These are phyloP conservation scores for Rhizomucor pusillus DNA, from an alignment of 371 early-diverging fungal genomes.

Conservation along the genomic window DNA sequence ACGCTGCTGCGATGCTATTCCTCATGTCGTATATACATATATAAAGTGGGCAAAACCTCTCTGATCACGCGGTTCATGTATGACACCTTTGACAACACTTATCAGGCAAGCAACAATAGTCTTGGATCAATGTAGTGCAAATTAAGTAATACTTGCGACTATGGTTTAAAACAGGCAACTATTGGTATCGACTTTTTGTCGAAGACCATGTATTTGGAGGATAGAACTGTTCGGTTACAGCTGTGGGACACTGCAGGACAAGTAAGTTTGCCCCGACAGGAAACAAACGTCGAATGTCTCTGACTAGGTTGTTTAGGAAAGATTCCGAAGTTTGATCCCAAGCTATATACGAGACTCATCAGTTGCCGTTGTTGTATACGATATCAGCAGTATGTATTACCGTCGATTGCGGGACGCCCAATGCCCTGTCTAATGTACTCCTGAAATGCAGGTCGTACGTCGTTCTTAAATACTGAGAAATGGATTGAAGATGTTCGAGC, in stretches of 20 bases:
- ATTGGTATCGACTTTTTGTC: constrained; percentile 99
- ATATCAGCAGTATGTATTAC: constrained; percentile 79
- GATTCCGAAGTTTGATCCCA: constrained; percentile 97
- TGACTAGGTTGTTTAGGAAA: constrained; percentile 59
- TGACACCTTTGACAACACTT: constrained; percentile 94
- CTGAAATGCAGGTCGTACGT: constrained; percentile 70
- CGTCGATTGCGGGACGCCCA: neutral
- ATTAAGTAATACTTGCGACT: neutral
- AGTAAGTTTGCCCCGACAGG: constrained; percentile 43
- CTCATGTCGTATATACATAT: neutral
- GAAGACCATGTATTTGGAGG: constrained; percentile 97
- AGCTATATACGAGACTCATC: constrained; percentile 98
- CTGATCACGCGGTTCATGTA: constrained; percentile 99
- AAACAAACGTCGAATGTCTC: neutral
- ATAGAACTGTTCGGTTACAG: constrained; percentile 96
- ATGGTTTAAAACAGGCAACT: constrained; percentile 74
- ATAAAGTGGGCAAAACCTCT: constrained; percentile 96
- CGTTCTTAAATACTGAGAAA: constrained; percentile 91
- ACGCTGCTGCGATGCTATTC: neutral
- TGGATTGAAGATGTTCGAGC: constrained; percentile 99
- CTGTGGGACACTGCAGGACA: constrained; percentile 99
- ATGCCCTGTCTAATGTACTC: neutral
- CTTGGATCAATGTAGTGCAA: neutral
- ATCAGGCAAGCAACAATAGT: constrained; percentile 48
- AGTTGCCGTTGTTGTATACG: constrained; percentile 97